A percentile compares a stretch with the other conserved stretches of the same genome.
Evolutionary conservation across 2,329 filamentous ascomycete species (phyloP).

Genomic region (Epichloe elymi): DNA sequence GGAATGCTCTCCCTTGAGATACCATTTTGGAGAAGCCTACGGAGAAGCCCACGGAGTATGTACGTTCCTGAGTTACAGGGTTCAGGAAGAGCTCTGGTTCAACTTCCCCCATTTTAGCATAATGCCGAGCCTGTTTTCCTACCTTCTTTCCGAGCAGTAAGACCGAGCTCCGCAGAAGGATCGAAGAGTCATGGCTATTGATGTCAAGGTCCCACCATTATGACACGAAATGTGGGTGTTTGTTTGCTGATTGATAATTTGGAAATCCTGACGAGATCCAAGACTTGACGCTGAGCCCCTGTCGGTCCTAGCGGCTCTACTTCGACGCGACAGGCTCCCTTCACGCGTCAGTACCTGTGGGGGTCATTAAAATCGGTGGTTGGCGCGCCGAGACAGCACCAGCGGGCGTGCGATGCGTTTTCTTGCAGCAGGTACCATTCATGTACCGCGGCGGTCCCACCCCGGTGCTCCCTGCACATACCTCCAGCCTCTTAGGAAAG

Average conservation of each 20-base stretch:
- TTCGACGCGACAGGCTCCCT: constrained; percentile 9
- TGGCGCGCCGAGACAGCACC: constrained; percentile 3
- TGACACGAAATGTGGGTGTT: constrained; percentile 10
- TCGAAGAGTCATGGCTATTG: not conserved
- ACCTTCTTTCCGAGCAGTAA: constrained; percentile 12
- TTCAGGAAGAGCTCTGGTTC: not conserved
- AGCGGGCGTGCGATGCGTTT: not conserved
- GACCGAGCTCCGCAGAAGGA: constrained; percentile 5
- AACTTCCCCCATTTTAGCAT: not conserved
- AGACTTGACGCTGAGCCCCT: constrained; percentile 4
- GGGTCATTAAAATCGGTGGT: constrained; percentile 6
- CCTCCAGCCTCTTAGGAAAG: constrained; percentile 6
- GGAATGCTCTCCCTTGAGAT: not conserved
- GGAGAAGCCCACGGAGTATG: too few species aligned
- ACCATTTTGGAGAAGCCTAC: too few species aligned
- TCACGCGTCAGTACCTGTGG: constrained; percentile 10
- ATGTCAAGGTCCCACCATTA: constrained; percentile 10
- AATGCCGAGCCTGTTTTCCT: constrained; percentile 5
- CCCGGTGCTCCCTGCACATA: not conserved
- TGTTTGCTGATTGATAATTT: constrained; percentile 21
- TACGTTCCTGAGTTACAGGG: not conserved
- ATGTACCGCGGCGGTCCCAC: constrained; percentile 4
- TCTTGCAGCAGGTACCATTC: not conserved
- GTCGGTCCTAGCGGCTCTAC: constrained; percentile 6
- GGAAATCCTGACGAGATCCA: constrained; percentile 9